phyloP scores from a whole-genome alignment of 179 eudicot genomes.

The Camellia oleifera region DNA sequence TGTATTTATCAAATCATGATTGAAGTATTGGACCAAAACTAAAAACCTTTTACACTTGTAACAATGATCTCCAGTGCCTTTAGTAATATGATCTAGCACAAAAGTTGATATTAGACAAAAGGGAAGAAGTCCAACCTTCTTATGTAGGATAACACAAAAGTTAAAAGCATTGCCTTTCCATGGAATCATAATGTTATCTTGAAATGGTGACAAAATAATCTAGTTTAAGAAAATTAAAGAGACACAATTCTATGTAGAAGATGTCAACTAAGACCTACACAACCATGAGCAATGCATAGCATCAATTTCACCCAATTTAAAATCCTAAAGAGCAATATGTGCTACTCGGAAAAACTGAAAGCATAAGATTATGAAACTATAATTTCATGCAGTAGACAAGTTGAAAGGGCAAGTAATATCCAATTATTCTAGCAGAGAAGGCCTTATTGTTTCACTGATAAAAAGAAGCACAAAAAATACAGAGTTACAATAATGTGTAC shows the following conservation, averaged over 20 bases:
- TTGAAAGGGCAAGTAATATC: not conserved
- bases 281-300: not conserved
- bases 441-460: not conserved
- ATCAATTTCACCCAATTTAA: not conserved
- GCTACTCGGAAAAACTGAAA: not conserved
- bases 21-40: not conserved
- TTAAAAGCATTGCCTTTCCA: too few relatives aligned
- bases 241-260: too few relatives aligned
- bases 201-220: too few relatives aligned
- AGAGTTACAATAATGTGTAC: slow-evolving; percentile 22
- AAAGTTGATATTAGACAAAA: too few relatives aligned
- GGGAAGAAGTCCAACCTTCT: not conserved
- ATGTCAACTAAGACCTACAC: not conserved
- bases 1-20: not conserved
- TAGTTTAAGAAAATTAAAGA: too few relatives aligned
- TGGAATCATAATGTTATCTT: too few relatives aligned
- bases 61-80: not conserved
- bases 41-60: not conserved
- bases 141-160: too few relatives aligned
- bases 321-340: not conserved
- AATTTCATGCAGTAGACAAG: not conserved
- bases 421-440: not conserved
- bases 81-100: not conserved
- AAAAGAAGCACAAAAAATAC: not conserved
- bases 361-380: not conserved